These are phyloP conservation scores for Glebionis coronaria DNA, from an alignment of 129 eudicot genomes.

Conservation along the genomic window DNA sequence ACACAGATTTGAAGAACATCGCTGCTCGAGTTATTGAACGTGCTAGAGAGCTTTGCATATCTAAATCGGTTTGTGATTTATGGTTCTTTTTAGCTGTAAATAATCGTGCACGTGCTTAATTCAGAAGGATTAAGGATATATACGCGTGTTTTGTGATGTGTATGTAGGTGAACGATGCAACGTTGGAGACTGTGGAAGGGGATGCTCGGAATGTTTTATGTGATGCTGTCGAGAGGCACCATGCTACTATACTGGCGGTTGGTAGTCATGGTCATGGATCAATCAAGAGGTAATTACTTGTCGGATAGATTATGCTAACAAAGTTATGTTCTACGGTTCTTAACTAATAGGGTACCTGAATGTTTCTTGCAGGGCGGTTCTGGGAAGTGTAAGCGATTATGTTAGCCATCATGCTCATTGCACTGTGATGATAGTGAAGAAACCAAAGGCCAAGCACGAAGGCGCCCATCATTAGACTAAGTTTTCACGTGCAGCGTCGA, in stretches of 20 bases:
- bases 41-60: constrained; percentile 57
- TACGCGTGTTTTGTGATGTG: background rate
- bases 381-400: constrained; percentile 76
- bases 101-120: no score
- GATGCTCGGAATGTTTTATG: no score
- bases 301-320: background rate
- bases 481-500: background rate
- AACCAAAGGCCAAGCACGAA: constrained; percentile 40
- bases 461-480: background rate
- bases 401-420: constrained; percentile 73
- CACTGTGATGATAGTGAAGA: constrained; percentile 68
- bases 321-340: background rate
- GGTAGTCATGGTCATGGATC: constrained; percentile 95
- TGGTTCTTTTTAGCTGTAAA: no score
- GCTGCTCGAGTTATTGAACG: constrained; percentile 62
- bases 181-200: no score
- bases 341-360: background rate
- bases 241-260: constrained; percentile 74
- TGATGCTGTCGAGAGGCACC: no score
- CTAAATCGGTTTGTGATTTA: constrained; percentile 62
- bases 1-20: constrained; percentile 66
- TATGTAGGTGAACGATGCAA: constrained; percentile 63
- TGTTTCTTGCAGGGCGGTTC: constrained; percentile 47
- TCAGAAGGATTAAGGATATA: no score
- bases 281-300: constrained; percentile 55